Evolutionary conservation across 2,329 filamentous ascomycete species (phyloP), one percentile per base, ranked within the genome.

Genomic region (Hypoxylon sp.): DNA sequence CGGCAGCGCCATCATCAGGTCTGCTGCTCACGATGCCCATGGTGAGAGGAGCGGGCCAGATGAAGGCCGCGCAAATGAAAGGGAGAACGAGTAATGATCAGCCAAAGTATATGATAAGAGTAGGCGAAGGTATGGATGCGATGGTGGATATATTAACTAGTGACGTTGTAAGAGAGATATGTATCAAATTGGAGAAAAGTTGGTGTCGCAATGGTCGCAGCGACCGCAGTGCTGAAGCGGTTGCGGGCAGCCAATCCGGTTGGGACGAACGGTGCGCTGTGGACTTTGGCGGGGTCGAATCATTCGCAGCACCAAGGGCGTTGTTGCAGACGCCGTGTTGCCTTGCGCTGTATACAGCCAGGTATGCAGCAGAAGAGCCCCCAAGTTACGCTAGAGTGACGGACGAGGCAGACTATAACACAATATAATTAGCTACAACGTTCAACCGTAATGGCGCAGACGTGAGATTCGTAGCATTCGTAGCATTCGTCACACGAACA

Each of bases 21-120:
- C 90, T 92, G 86, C 95, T 98, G 81, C 90, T 91, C 82, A 98
- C 91, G 85, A 92, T 94, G 79, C 96, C 96, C 96, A 99, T 99
- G 81, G 82, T 88, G 83, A 81, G 75, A 68, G 71, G 67, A 72
- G 74, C 72, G 54, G 71, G 76, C 76, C 77, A 72, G 73, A 72
- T 66, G 70, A 71, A 69, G 71, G 72, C 75, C 71, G 75, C 66
- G 69, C 64, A 69, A 68, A 27, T 50, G 59, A 69, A 64, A 50
- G 44, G 40, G 42, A 33, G 46, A 35, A 50, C 35, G 49, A 40
- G 31, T 58, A 48, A 56, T 64, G 64, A 71, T 62, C 66, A 37
- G 27, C 54, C 59, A 46, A 48, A 61, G 25, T 63, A 57, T 65
- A 50, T 22, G 49, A 61, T 40, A 31, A 58, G 42, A 54, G 40